Conservation (phyloP, 345 rosid genomes). For the Adansonia digitata region DNA sequence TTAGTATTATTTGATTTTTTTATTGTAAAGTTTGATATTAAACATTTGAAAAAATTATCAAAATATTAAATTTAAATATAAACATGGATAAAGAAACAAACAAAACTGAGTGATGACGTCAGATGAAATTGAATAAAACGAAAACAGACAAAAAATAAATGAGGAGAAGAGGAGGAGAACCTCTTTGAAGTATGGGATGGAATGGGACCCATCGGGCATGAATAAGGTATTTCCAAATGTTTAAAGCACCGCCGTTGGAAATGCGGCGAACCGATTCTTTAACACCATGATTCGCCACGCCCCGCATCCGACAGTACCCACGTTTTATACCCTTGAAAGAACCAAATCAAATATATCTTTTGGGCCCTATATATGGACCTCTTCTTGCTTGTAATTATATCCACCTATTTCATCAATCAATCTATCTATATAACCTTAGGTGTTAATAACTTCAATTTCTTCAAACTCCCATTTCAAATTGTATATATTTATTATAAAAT, state of each 20-base stretch:
- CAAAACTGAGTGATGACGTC: not conserved
- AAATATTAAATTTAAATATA: too few species aligned
- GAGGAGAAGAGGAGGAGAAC: constrained; percentile 5
- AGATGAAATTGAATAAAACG: not conserved
- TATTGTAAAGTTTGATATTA: too few species aligned
- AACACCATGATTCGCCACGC: constrained; percentile 4
- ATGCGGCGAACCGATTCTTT: constrained; percentile 35
- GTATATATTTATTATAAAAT: not conserved
- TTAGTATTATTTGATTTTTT: too few species aligned
- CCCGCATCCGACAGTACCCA: not conserved
- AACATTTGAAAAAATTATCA: too few species aligned
- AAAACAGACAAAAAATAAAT: not conserved
- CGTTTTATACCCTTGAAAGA: not conserved
- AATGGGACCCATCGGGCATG: constrained; percentile 13
- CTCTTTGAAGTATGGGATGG: constrained; percentile 9
- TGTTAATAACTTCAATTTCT: too few species aligned
- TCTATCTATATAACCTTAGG: not conserved
- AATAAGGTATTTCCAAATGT: not conserved
- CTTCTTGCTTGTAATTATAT: not conserved
- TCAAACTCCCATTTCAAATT: too few species aligned
- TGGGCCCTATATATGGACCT: not conserved
- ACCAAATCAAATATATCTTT: too few species aligned
- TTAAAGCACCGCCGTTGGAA: not conserved
- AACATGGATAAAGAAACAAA: not conserved
- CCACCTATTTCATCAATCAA: too few species aligned